These are phyloP conservation scores for Pulveroboletus sp. DNA, from an alignment of 768 basidiomycete genomes.

Conservation along the genomic window DNA sequence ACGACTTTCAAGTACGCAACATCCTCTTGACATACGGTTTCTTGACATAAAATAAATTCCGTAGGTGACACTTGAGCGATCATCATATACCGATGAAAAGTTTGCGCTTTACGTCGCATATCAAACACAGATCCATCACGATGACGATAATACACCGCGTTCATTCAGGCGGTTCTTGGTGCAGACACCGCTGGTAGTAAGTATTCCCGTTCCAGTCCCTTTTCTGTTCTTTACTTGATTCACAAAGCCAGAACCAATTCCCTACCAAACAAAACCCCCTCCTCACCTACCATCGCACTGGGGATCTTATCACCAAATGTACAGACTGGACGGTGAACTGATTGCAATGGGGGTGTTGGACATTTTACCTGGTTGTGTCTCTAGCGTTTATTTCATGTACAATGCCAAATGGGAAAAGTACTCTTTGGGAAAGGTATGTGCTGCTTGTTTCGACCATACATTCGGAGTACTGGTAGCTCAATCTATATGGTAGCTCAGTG, in stretches of 20 bases:
- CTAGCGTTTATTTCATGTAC: constrained; percentile 89
- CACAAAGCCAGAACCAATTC: constrained; percentile 56
- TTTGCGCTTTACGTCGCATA: constrained; percentile 75
- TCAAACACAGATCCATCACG: constrained; percentile 76
- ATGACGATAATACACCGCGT: constrained; percentile 45
- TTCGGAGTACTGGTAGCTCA: background rate
- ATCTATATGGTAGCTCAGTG: constrained; percentile 62
- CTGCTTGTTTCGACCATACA: background rate
- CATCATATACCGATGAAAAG: constrained; percentile 78
- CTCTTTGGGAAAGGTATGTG: constrained; percentile 72
- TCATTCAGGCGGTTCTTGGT: constrained; percentile 79
- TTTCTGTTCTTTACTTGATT: background rate
- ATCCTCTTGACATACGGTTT: background rate
- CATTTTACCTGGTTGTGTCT: constrained; percentile 83
- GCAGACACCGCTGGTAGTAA: constrained; percentile 68
- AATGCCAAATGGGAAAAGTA: constrained; percentile 64
- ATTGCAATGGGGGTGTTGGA: constrained; percentile 89
- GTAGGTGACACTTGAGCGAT: constrained; percentile 74
- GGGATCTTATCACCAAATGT: constrained; percentile 92
- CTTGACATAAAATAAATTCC: background rate
- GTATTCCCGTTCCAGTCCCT: constrained; percentile 16
- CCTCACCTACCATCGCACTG: constrained; percentile 68
- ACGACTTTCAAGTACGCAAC: constrained; percentile 58
- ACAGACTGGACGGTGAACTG: constrained; percentile 75
- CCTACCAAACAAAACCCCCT: constrained; percentile 49